Evolutionary conservation across 2,329 filamentous ascomycete genomes (phyloP).

Genomic region (Hyphodiscus sp.): DNA sequence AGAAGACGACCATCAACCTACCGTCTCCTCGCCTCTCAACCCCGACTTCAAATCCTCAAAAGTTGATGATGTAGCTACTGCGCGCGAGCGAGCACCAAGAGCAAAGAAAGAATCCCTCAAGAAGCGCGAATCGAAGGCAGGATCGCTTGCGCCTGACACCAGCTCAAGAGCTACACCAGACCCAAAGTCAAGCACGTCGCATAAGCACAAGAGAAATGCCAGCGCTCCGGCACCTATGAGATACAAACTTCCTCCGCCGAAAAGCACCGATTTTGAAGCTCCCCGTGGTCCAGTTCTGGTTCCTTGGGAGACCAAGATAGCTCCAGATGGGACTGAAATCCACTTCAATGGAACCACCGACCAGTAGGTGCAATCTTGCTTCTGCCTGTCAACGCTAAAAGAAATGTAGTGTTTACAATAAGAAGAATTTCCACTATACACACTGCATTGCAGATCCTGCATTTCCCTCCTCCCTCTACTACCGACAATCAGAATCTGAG

Average conservation of each 20-base stretch:
- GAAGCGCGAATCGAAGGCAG: conserved; percentile 57
- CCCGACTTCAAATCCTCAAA: conserved; percentile 49
- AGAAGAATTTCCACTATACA: conserved; percentile 77
- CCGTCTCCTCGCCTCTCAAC: conserved; percentile 69
- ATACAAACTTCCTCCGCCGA: conserved; percentile 59
- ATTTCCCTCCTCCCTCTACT: conserved; percentile 82
- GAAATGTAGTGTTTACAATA: conserved; percentile 49
- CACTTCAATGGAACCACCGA: conserved; percentile 59
- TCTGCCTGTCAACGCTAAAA: conserved; percentile 10
- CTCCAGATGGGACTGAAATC: conserved; percentile 43
- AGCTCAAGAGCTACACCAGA: conserved; percentile 53
- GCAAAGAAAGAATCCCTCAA: conserved; percentile 62
- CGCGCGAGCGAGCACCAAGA: conserved; percentile 34
- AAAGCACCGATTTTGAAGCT: conserved; percentile 53
- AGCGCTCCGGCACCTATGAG: conserved; percentile 44
- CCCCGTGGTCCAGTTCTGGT: conserved; percentile 51
- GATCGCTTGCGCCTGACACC: conserved; percentile 36
- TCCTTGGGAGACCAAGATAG: conserved; percentile 46
- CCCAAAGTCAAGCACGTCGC: conserved; percentile 35
- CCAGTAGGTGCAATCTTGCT: conserved; percentile 42
- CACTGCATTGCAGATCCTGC: conserved; percentile 84
- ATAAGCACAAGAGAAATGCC: conserved; percentile 31
- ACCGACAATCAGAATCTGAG: conserved; percentile 78
- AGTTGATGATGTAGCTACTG: conserved; percentile 25
- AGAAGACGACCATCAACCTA: conserved; percentile 64